Percentiles rank a stretch among this genome's conserved stretches.
phyloP scores from a whole-genome alignment of 2,329 filamentous ascomycete species.

The Phaeomoniella chlamydospora region DNA sequence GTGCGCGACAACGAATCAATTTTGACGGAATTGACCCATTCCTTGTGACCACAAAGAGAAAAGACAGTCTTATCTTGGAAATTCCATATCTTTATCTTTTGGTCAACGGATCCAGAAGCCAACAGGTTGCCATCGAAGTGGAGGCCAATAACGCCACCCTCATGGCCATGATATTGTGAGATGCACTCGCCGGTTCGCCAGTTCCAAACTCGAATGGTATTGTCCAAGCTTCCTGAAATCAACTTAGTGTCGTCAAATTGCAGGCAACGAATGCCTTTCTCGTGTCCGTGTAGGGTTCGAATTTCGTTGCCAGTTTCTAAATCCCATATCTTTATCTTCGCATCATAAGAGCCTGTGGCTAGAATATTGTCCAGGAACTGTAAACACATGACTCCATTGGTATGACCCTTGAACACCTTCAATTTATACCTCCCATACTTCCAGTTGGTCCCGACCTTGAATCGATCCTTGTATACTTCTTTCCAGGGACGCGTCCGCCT shows the following conservation, averaged over 20 bases:
- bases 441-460: constrained; percentile 95
- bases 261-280: constrained; percentile 65
- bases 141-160: constrained; percentile 68
- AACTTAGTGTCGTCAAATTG: constrained; percentile 89
- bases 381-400: constrained; percentile 70
- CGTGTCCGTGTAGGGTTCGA: constrained; percentile 57
- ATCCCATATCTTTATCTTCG: constrained; percentile 93
- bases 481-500: constrained; percentile 60
- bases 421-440: constrained; percentile 82
- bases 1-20: constrained; percentile 72
- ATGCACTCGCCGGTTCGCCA: constrained; percentile 84
- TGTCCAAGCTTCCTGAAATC: constrained; percentile 79
- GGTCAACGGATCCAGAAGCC: constrained; percentile 80
- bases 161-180: constrained; percentile 66
- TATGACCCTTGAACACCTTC: constrained; percentile 72
- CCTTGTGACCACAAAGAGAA: constrained; percentile 66
- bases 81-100: constrained; percentile 84
- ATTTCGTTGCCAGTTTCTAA: constrained; percentile 76
- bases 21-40: constrained; percentile 95
- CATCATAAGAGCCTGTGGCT: constrained; percentile 88
- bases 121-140: constrained; percentile 77
- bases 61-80: constrained; percentile 73
- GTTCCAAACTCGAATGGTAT: constrained; percentile 87
- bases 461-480: constrained; percentile 88
- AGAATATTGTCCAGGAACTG: constrained; percentile 81